phyloP scores from a whole-genome alignment of 441 rosid genomes.

The Lepidium campestre region DNA sequence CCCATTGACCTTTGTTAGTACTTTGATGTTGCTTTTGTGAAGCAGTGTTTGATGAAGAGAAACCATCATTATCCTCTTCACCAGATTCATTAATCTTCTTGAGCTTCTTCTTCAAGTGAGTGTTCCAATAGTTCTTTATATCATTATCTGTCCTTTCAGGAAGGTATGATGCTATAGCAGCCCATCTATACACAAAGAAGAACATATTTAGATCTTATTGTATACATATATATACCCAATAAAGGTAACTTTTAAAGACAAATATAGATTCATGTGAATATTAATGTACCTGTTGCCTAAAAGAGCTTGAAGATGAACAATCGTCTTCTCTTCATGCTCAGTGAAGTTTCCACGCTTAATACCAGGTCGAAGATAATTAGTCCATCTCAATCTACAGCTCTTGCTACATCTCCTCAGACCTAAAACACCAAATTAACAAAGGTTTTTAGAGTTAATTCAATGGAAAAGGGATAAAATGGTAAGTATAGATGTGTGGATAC shows the following conservation, averaged over 20 bases:
- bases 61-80: constrained; percentile 29
- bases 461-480: not conserved
- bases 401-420: constrained; percentile 90
- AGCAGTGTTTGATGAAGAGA: constrained; percentile 17
- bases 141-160: constrained; percentile 97
- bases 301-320: constrained; percentile 89
- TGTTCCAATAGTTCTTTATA: constrained; percentile 97
- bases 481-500: constrained; percentile 1
- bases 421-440: constrained; percentile 20
- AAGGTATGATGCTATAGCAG: constrained; percentile 95
- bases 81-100: constrained; percentile 41
- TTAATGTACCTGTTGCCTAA: constrained; percentile 85
- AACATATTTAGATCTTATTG: not conserved
- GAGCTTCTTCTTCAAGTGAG: constrained; percentile 93
- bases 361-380: constrained; percentile 95
- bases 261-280: not conserved
- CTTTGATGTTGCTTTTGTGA: constrained; percentile 17
- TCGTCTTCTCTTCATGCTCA: constrained; percentile 92
- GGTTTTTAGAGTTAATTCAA: not conserved
- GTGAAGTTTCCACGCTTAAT: constrained; percentile 95
- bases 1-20: constrained; percentile 66
- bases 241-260: not conserved
- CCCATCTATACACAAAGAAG: constrained; percentile 57
- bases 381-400: constrained; percentile 98
- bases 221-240: not conserved